These are phyloP conservation scores for Thermomyces lanuginosus DNA, from an alignment of 2,329 filamentous ascomycete species.

Conservation along the genomic window DNA sequence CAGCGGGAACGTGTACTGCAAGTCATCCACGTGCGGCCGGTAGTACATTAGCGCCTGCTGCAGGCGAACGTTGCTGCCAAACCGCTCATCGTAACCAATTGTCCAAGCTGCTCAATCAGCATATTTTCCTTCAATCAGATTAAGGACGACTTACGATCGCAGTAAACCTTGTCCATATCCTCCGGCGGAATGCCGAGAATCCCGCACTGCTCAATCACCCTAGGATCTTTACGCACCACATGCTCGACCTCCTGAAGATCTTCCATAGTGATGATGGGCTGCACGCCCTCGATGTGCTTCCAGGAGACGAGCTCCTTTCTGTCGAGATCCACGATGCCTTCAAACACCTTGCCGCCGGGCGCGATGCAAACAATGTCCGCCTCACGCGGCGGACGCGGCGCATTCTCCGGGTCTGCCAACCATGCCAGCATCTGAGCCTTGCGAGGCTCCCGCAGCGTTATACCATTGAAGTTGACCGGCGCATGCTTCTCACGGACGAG, in stretches of 20 bases:
- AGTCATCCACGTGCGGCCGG: conserved; percentile 67
- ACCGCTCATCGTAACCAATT: conserved; percentile 84
- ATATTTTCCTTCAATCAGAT: not conserved
- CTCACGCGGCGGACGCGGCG: conserved; percentile 49
- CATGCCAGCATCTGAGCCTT: conserved; percentile 72
- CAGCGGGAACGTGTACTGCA: conserved; percentile 77
- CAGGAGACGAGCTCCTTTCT: conserved; percentile 53
- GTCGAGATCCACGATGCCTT: conserved; percentile 62
- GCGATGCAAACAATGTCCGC: conserved; percentile 75
- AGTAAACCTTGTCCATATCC: conserved; percentile 93
- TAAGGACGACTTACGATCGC: conserved; percentile 48
- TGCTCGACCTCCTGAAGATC: conserved; percentile 69
- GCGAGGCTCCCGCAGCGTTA: conserved; percentile 68
- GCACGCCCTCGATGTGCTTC: conserved; percentile 58
- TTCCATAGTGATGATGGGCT: conserved; percentile 85
- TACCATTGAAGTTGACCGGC: conserved; percentile 68
- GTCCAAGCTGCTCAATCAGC: conserved; percentile 52
- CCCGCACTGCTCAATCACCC: conserved; percentile 78
- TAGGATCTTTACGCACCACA: conserved; percentile 58
- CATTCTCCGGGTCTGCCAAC: conserved; percentile 48
- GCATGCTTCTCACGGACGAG: conserved; percentile 54
- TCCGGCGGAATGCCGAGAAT: conserved; percentile 63
- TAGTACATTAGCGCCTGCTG: conserved; percentile 97
- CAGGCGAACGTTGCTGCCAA: conserved; percentile 59
- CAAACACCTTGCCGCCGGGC: conserved; percentile 61